Conservation (phyloP, 2,329 filamentous ascomycete genomes). For the Coniella vitis region DNA sequence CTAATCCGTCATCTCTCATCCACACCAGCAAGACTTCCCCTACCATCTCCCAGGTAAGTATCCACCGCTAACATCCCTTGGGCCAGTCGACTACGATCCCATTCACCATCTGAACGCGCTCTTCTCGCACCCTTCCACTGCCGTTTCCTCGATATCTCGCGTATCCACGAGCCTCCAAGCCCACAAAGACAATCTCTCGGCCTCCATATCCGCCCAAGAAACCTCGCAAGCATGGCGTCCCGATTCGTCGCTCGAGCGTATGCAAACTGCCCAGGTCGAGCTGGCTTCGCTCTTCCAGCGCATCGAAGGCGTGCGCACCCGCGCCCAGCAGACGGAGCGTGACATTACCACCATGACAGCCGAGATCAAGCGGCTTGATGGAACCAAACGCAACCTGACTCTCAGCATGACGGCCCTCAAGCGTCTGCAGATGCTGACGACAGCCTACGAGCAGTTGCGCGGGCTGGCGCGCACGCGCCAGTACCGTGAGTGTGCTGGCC, state of each 20-base stretch:
- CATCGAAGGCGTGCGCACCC: slow-evolving; percentile 85
- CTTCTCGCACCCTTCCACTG: slow-evolving; percentile 82
- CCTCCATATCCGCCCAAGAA: slow-evolving; percentile 66
- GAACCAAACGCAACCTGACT: slow-evolving; percentile 93
- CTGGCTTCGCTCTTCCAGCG: slow-evolving; percentile 85
- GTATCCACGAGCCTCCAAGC: slow-evolving; percentile 67
- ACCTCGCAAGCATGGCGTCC: slow-evolving; percentile 78
- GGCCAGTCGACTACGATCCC: slow-evolving; percentile 73
- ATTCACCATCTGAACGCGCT: slow-evolving; percentile 89
- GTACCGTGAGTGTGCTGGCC: slow-evolving; percentile 88
- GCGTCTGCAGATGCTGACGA: slow-evolving; percentile 95
- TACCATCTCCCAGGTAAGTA: too few relatives aligned
- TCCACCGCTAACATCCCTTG: background rate
- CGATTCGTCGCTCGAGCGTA: slow-evolving; percentile 80
- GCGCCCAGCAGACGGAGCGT: slow-evolving; percentile 86
- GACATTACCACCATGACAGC: slow-evolving; percentile 98
- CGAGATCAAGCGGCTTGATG: slow-evolving; percentile 94
- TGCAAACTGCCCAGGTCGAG: slow-evolving; percentile 85
- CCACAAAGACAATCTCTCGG: slow-evolving; percentile 77
- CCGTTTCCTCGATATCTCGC: slow-evolving; percentile 67
- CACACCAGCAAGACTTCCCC: background rate
- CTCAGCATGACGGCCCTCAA: slow-evolving; percentile 97
- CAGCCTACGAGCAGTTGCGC: slow-evolving; percentile 93
- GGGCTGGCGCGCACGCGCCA: slow-evolving; percentile 78
- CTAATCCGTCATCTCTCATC: too few relatives aligned